Conservation (phyloP, 257 asterid species). For the Ilex asprella region DNA sequence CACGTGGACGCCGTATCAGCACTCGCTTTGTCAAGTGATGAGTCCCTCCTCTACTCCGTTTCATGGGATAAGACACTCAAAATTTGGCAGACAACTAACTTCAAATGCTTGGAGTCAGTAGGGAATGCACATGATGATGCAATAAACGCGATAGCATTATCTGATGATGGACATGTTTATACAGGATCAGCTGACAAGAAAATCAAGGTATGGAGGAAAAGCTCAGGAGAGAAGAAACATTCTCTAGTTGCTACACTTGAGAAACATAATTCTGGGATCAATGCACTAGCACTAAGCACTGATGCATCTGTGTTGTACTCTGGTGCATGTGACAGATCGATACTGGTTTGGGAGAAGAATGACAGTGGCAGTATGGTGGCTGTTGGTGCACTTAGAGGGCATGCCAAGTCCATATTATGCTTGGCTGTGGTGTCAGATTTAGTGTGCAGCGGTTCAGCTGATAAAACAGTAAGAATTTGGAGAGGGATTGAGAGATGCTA, state of each 20-base stretch:
- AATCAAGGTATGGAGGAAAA: slow-evolving; percentile 57
- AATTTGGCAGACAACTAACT: slow-evolving; percentile 53
- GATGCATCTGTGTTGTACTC: slow-evolving; percentile 46
- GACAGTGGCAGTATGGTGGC: slow-evolving; percentile 26
- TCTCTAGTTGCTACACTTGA: slow-evolving; percentile 35
- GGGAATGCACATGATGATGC: slow-evolving; percentile 77
- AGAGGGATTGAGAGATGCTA: slow-evolving; percentile 37
- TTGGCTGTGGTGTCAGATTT: slow-evolving; percentile 37
- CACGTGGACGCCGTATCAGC: slow-evolving; percentile 70
- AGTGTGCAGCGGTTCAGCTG: slow-evolving; percentile 72
- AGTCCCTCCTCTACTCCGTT: slow-evolving; percentile 54
- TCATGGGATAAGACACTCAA: slow-evolving; percentile 75
- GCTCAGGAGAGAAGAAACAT: slow-evolving; percentile 28
- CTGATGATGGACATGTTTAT: slow-evolving; percentile 35
- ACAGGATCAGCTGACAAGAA: slow-evolving; percentile 73
- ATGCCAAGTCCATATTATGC: slow-evolving; percentile 51
- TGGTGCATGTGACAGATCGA: slow-evolving; percentile 49
- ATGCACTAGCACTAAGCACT: slow-evolving; percentile 46
- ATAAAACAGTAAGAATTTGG: slow-evolving; percentile 68
- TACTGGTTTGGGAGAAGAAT: slow-evolving; percentile 41
- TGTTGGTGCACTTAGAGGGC: slow-evolving; percentile 55
- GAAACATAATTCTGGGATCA: slow-evolving; percentile 55
- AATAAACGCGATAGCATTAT: slow-evolving; percentile 44
- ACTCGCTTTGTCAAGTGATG: slow-evolving; percentile 44
- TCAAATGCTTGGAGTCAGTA: slow-evolving; percentile 65